phyloP scores from a whole-genome alignment of 176 grass and related monocot species.

The sorghum (Sorghum bicolor) region Sorghum_bicolor_NCBIv3 NC_012871.2:73495501-73496000 shows the following conservation, averaged over 20 bases:
- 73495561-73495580: constrained; percentile 31
- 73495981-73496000: constrained; percentile 39
- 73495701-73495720: constrained; percentile 47
- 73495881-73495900: constrained; percentile 55
- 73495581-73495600: constrained; percentile 44
- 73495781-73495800: constrained; percentile 23
- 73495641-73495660: constrained; percentile 30
- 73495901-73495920: constrained; percentile 55
- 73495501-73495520: constrained; percentile 42
- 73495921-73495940: constrained; percentile 53
- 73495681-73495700: constrained; percentile 32
- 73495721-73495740: constrained; percentile 50
- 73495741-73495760: constrained; percentile 48
- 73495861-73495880: constrained; percentile 32
- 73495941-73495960: constrained; percentile 44
- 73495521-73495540: constrained; percentile 30
- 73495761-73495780: constrained; percentile 64
- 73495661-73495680: constrained; percentile 39
- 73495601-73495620: constrained; percentile 39
- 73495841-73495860: constrained; percentile 44
- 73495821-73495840: constrained; percentile 69
- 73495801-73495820: constrained; percentile 45
- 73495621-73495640: constrained; percentile 40
- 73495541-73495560: constrained; percentile 38
- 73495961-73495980: constrained; percentile 23